phyloP scores from a whole-genome alignment of 23 red algal species.

The Agarophyton chilense region DNA sequence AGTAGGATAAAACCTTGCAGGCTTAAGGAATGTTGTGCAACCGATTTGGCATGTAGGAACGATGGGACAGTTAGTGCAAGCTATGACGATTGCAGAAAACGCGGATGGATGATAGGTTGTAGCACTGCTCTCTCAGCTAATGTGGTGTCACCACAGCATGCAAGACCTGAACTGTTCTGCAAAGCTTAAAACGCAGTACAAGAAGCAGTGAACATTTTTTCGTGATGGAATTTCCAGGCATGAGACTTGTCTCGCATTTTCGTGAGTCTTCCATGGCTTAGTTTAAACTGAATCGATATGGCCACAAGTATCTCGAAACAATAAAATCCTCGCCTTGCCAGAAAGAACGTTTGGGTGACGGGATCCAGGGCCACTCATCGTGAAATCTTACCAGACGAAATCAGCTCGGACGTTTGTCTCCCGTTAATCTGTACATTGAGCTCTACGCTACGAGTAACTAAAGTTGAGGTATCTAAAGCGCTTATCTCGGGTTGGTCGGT shows the following conservation, averaged over 20 bases:
- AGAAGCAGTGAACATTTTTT: conserved; percentile 30
- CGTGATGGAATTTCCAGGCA: neutral
- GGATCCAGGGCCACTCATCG: conserved; percentile 8
- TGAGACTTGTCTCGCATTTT: conserved; percentile 22
- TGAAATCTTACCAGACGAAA: conserved; percentile 36
- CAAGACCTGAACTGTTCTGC: conserved; percentile 27
- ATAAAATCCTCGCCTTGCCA: conserved; percentile 17
- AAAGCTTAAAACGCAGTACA: neutral
- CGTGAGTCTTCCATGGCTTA: neutral
- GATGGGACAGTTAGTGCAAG: too few species aligned
- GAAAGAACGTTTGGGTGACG: conserved; percentile 45
- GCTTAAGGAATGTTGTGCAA: too few species aligned
- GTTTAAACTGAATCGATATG: conserved; percentile 27
- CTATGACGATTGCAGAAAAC: too few species aligned
- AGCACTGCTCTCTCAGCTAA: too few species aligned
- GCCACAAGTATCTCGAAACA: conserved; percentile 53
- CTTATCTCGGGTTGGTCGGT: conserved; percentile 48
- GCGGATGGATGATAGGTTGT: too few species aligned
- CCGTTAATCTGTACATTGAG: conserved; percentile 49
- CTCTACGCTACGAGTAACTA: conserved; percentile 35
- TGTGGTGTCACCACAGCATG: too few species aligned
- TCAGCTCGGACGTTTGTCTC: conserved; percentile 3
- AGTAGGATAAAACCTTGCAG: too few species aligned
- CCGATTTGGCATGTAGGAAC: too few species aligned
- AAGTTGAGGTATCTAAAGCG: conserved; percentile 22